These are phyloP conservation scores for Trametes sp. DNA, from an alignment of 1,284 basidiomycete genomes.

Conservation along the genomic window DNA sequence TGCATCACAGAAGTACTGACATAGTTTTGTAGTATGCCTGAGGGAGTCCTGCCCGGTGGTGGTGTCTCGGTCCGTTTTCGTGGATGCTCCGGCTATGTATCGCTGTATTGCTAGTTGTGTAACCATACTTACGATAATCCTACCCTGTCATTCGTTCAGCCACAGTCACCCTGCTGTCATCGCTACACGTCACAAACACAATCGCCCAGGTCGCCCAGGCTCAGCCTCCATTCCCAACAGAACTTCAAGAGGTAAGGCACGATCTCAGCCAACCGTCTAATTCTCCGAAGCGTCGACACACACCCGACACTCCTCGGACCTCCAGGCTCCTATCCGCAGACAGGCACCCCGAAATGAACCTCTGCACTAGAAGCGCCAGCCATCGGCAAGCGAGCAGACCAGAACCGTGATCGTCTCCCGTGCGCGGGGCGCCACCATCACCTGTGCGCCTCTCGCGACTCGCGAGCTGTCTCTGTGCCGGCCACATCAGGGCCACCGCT, in stretches of 20 bases:
- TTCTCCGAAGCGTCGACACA: background rate
- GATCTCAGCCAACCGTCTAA: background rate
- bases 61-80: conserved; percentile 16
- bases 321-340: no score
- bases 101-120: conserved; percentile 20
- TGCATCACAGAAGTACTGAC: background rate
- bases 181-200: no score
- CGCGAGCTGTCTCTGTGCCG: no score
- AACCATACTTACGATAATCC: conserved; percentile 4
- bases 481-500: no score
- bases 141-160: background rate
- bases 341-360: conserved; percentile 4
- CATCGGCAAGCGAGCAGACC: background rate
- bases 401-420: conserved; percentile 8
- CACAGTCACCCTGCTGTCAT: background rate
- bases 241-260: no score
- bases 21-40: conserved; percentile 26
- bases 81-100: conserved; percentile 19
- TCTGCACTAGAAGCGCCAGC: background rate
- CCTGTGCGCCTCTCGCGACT: no score
- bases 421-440: no score
- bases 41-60: conserved; percentile 1
- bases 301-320: background rate
- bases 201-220: no score
- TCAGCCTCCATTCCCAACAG: no score